A percentile compares a stretch with the other conserved stretches of the same genome.
phyloP scores from a whole-genome alignment of 768 basidiomycete genomes.

The Boletellus ananas region DNA sequence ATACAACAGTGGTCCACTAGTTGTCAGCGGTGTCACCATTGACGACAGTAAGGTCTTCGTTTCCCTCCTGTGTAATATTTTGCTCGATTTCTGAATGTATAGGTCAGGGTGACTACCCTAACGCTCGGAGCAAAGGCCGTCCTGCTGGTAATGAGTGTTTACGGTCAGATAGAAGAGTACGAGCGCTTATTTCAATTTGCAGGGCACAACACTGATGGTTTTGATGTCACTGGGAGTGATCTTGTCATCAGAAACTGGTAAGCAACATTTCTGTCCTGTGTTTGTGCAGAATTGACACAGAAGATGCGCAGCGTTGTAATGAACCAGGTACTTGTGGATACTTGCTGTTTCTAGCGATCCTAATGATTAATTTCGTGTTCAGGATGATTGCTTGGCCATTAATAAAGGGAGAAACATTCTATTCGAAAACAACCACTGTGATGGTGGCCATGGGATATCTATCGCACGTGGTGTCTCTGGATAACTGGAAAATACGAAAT shows the following conservation, averaged over 20 bases:
- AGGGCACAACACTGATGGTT: conserved; percentile 51
- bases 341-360: neutral
- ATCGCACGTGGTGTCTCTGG: conserved; percentile 30
- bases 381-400: conserved; percentile 64
- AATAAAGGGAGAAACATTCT: conserved; percentile 41
- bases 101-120: conserved; percentile 53
- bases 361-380: conserved; percentile 2
- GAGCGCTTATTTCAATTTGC: neutral
- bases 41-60: conserved; percentile 49
- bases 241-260: conserved; percentile 33
- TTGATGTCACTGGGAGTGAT: conserved; percentile 38
- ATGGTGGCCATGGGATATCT: conserved; percentile 62
- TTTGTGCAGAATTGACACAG: neutral
- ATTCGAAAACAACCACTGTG: conserved; percentile 51
- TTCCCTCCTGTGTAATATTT: neutral
- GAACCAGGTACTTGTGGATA: conserved; percentile 22
- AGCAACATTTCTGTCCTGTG: neutral
- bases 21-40: conserved; percentile 46
- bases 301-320: conserved; percentile 12
- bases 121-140: conserved; percentile 44
- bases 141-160: conserved; percentile 39
- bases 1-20: conserved; percentile 26
- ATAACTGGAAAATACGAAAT: neutral
- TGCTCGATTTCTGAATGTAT: neutral
- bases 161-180: neutral